Percentiles rank a stretch among this genome's conserved stretches.
Evolutionary conservation across 176 grass and related monocot genomes (phyloP).

Genomic region (Oryza glumipatula): DNA sequence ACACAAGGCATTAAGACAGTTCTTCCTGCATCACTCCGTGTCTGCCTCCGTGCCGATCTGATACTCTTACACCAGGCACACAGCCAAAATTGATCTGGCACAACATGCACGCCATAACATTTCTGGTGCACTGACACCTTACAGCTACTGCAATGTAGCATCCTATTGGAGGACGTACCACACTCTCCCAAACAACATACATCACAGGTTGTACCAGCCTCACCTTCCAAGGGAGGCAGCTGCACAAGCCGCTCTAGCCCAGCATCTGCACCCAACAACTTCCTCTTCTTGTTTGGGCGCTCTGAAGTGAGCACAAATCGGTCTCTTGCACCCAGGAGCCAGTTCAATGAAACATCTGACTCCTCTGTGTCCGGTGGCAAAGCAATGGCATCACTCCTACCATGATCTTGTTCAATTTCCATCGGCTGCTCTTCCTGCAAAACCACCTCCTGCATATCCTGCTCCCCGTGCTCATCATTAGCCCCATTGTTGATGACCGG

Average conservation of each 20-base stretch:
- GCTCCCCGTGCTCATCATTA: constrained; percentile 32
- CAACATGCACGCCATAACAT: constrained; percentile 89
- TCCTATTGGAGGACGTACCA: constrained; percentile 51
- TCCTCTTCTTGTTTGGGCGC: constrained; percentile 93
- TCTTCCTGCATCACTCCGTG: constrained; percentile 48
- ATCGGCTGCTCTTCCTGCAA: constrained; percentile 40
- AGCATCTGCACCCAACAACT: constrained; percentile 83
- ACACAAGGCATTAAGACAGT: constrained; percentile 53
- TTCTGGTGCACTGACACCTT: constrained; percentile 85
- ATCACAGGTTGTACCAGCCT: constrained; percentile 59
- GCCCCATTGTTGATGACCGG: constrained; percentile 1
- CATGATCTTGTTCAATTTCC: constrained; percentile 47
- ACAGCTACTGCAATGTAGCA: constrained; percentile 75
- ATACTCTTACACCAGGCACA: constrained; percentile 67
- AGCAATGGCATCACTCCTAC: constrained; percentile 1
- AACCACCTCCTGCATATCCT: constrained; percentile 52
- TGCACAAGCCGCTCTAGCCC: constrained; percentile 71
- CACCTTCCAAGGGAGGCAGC: constrained; percentile 50
- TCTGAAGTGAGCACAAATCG: constrained; percentile 82
- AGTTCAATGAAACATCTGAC: constrained; percentile 13
- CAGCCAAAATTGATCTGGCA: constrained; percentile 61
- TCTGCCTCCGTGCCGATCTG: constrained; percentile 40
- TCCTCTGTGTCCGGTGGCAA: not conserved
- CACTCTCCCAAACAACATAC: constrained; percentile 69
- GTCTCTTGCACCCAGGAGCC: constrained; percentile 62